Base-by-base conservation (phyloP, 306 rosid genomes). In the Cicer bijugum region DNA sequence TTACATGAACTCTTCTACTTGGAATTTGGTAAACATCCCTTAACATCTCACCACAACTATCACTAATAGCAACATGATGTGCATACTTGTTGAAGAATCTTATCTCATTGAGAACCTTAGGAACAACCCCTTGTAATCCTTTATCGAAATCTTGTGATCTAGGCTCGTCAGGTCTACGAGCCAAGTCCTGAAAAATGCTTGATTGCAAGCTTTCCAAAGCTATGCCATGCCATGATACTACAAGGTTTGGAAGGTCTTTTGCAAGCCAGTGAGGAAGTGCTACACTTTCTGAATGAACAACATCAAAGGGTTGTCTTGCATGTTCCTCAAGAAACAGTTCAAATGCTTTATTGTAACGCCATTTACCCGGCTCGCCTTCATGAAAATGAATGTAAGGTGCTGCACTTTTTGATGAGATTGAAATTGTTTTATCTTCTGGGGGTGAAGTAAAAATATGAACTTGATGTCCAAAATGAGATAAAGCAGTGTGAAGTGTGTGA, bases 211-310 rank as follows among this genome's bases (percentile, higher is more conserved):
- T 89, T 80, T 94, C 99, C 0, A 94, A 75, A 3, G 99, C 99
- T 60, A 94, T 91, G 72, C 99, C 99, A 60, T 94, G 99, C 99
- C 99, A 91, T 1, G 99, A 85, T 8, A 94, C 99, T 1, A 89
- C 99, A 9, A 94, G 97, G 64, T 94, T 94, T 8, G 84, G 72
- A 60, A 94, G 80, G 5, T 84, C 65, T 0, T 86, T 79, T 4
- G 97, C 99, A 11, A 85, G 55, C 90, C 92, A 84, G 9, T 89
- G 90, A 82, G 97, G 99, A 5, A 94, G 91, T 16, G 99, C 95
- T 1, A 94, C 99, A 72, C 99, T 91, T 75, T 94, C 99, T 0
- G 99, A 89, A 82, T 94, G 97, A 79, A 94, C 90, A 35, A 89
- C 96, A 75, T 94, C 97, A 56, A 94, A 94, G 0, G 87, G 85